Conservation (phyloP, 352 stramenopile genomes). For the Stramenopiles sp. region DNA sequence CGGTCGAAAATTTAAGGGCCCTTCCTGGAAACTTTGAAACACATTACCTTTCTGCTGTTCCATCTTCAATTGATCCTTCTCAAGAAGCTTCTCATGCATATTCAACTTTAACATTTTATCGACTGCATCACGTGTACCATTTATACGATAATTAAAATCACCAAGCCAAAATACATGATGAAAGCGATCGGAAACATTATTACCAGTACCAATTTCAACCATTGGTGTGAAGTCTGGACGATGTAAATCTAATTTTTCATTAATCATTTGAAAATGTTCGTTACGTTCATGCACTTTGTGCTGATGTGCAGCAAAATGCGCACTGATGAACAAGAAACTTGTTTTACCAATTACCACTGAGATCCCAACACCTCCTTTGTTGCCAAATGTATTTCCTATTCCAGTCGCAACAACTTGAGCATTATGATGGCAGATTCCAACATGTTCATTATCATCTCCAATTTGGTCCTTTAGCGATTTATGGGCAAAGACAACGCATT, state of each 20-base stretch:
- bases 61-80: constrained; percentile 65
- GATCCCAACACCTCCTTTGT: constrained; percentile 80
- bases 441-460: constrained; percentile 43
- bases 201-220: constrained; percentile 21
- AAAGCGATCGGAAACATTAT: constrained; percentile 24
- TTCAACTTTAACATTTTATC: constrained; percentile 45
- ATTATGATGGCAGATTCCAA: constrained; percentile 58
- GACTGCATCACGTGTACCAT: constrained; percentile 60
- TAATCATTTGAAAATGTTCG: constrained; percentile 62
- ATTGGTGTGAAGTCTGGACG: neutral
- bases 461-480: no score
- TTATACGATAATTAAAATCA: constrained; percentile 78
- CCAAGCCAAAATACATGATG: constrained; percentile 77
- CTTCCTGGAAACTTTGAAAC: constrained; percentile 68
- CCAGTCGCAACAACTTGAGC: constrained; percentile 68
- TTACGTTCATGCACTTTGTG: constrained; percentile 51
- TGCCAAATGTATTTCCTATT: constrained; percentile 76
- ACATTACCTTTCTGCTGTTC: constrained; percentile 49
- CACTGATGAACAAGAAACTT: constrained; percentile 70
- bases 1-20: constrained; percentile 62
- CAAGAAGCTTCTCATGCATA: constrained; percentile 46
- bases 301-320: constrained; percentile 79
- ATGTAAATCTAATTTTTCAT: constrained; percentile 37
- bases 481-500: constrained; percentile 77
- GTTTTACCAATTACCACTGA: constrained; percentile 49